Percentiles rank a stretch among this genome's conserved stretches.
phyloP scores from a whole-genome alignment of 148 eudicot genomes.

The Limonium bicolor region DNA sequence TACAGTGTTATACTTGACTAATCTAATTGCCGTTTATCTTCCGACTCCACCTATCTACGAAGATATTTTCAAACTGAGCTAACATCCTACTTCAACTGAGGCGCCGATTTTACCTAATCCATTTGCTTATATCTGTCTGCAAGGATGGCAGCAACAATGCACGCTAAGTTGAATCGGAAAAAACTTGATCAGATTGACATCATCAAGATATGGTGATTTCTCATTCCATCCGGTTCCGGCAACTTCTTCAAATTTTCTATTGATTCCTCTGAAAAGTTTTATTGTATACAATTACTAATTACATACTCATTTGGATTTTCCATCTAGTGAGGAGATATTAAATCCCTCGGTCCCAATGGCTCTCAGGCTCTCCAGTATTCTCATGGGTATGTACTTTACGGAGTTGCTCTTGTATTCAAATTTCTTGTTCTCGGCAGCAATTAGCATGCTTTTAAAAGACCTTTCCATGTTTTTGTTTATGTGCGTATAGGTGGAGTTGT shows the following conservation, averaged over 20 bases:
- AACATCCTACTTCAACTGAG: too few species aligned
- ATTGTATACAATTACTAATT: too few species aligned
- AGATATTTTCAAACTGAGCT: too few species aligned
- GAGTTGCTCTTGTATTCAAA: too few species aligned
- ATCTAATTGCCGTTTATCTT: too few species aligned
- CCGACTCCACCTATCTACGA: too few species aligned
- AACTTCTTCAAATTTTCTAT: background rate
- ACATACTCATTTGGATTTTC: background rate
- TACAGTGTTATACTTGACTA: too few species aligned
- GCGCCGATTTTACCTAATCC: too few species aligned
- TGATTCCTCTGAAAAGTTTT: too few species aligned
- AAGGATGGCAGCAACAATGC: slow-evolving; percentile 99
- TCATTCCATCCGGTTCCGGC: background rate
- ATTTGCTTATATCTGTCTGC: too few species aligned
- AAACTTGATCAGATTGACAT: slow-evolving; percentile 74
- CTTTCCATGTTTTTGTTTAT: slow-evolving; percentile 1
- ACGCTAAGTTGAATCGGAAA: slow-evolving; percentile 55
- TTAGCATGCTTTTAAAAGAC: too few species aligned
- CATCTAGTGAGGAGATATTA: slow-evolving; percentile 67
- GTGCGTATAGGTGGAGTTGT: slow-evolving; percentile 71
- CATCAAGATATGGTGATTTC: slow-evolving; percentile 57
- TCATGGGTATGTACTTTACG: slow-evolving; percentile 51
- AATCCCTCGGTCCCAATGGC: slow-evolving; percentile 97
- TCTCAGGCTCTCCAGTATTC: slow-evolving; percentile 79
- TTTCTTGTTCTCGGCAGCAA: too few species aligned